Conservation (phyloP, 1,139 yeast species). For the Yamadazyma pseudoaaseri region DNA sequence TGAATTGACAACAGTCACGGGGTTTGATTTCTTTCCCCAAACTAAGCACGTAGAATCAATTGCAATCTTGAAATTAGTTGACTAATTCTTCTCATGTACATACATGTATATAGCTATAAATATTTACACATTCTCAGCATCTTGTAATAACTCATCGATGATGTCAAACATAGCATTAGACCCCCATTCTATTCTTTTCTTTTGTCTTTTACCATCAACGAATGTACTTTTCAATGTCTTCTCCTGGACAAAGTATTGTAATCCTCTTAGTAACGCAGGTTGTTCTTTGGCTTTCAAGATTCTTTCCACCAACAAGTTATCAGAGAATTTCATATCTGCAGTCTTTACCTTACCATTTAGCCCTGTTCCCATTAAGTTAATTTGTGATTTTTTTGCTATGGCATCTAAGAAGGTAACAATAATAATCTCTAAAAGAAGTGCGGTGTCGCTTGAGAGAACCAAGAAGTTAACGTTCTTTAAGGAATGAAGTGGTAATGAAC, state of each 20-base stretch:
- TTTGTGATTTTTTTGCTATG: slow-evolving; percentile 64
- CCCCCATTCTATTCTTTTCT: slow-evolving; percentile 71
- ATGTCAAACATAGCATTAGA: slow-evolving; percentile 53
- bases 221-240: slow-evolving; percentile 51
- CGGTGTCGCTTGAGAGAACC: slow-evolving; percentile 64
- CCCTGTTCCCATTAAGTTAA: slow-evolving; percentile 49
- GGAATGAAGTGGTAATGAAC: slow-evolving; percentile 67
- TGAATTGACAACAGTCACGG: slow-evolving; percentile 30
- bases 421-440: slow-evolving; percentile 70
- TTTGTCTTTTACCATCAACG: slow-evolving; percentile 58
- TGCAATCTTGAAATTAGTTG: slow-evolving; percentile 30
- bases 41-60: slow-evolving; percentile 48
- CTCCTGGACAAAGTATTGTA: slow-evolving; percentile 65
- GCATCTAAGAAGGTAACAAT: slow-evolving; percentile 66
- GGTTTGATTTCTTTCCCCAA: slow-evolving; percentile 51
- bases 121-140: slow-evolving; percentile 6
- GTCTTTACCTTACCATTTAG: slow-evolving; percentile 24
- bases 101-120: slow-evolving; percentile 1
- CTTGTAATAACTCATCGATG: slow-evolving; percentile 39
- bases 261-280: slow-evolving; percentile 62
- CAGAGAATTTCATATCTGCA: slow-evolving; percentile 47
- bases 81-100: slow-evolving; percentile 5
- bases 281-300: slow-evolving; percentile 65
- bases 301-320: slow-evolving; percentile 51
- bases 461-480: slow-evolving; percentile 74